phyloP scores from a whole-genome alignment of 768 basidiomycete species.

The Russula griseocarnosa region DNA sequence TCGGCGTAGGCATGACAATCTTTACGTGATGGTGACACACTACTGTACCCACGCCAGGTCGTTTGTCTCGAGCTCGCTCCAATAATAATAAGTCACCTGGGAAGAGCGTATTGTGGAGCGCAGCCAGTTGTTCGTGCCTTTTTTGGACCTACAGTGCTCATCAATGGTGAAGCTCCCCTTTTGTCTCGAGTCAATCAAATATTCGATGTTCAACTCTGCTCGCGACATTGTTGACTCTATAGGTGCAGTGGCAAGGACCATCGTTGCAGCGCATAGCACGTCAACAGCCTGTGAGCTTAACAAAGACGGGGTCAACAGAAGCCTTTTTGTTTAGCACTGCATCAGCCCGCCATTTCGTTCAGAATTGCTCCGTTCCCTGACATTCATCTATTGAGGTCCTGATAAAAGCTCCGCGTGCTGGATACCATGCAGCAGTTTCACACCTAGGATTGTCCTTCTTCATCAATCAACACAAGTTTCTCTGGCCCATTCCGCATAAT shows the following conservation, averaged over 20 bases:
- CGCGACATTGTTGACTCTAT: not conserved
- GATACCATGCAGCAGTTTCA: not conserved
- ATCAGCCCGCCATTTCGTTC: not conserved
- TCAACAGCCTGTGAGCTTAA: not conserved
- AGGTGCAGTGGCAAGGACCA: not conserved
- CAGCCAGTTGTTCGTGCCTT: not conserved
- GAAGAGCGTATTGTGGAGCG: too few species aligned
- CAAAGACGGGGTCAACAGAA: not conserved
- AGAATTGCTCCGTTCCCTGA: not conserved
- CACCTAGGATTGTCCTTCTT: not conserved
- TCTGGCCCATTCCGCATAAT: not conserved
- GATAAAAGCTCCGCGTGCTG: not conserved
- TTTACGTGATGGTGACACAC: too few species aligned
- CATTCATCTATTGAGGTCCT: not conserved
- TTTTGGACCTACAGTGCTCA: too few species aligned
- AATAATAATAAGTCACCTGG: too few species aligned
- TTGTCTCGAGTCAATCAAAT: not conserved
- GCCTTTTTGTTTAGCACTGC: conserved; percentile 10
- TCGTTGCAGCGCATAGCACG: not conserved
- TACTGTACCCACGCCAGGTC: too few species aligned
- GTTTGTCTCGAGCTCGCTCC: too few species aligned
- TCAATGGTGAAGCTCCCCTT: too few species aligned
- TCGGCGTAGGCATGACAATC: too few species aligned
- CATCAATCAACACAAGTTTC: not conserved
- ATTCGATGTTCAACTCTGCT: not conserved